phyloP scores from a whole-genome alignment of 805 yeast species.

The Yarrowia deformans region DNA sequence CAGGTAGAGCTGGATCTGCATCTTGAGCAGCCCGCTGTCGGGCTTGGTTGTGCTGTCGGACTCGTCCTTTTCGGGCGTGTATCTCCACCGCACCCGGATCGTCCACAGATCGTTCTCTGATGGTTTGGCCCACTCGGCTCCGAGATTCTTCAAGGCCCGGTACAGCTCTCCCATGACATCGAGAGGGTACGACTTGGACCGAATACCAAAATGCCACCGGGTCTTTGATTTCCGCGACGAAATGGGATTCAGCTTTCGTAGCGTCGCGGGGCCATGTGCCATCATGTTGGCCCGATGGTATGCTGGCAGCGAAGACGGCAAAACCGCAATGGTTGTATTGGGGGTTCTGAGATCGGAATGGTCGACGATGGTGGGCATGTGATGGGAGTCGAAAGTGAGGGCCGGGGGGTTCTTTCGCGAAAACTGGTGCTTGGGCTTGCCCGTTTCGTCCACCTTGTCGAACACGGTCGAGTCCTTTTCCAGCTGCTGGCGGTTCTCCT shows the following conservation, averaged over 20 bases:
- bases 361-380: constrained; percentile 49
- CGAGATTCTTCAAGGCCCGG: constrained; percentile 88
- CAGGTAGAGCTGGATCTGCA: constrained; percentile 96
- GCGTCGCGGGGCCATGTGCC: constrained; percentile 58
- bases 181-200: constrained; percentile 93
- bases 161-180: constrained; percentile 99
- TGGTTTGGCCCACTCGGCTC: constrained; percentile 98
- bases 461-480: constrained; percentile 39
- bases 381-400: constrained; percentile 52
- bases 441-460: constrained; percentile 40
- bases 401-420: constrained; percentile 50
- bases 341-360: constrained; percentile 55
- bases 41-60: constrained; percentile 38
- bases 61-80: constrained; percentile 55
- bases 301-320: constrained; percentile 93
- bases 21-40: constrained; percentile 64
- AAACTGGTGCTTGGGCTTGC: constrained; percentile 25
- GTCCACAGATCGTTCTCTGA: constrained; percentile 96
- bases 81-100: constrained; percentile 92
- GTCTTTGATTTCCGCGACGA: constrained; percentile 86
- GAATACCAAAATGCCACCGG: constrained; percentile 98
- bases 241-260: constrained; percentile 52
- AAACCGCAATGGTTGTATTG: constrained; percentile 83
- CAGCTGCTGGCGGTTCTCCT: constrained; percentile 66
- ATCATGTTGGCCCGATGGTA: constrained; percentile 94